These are phyloP conservation scores for Scleroderma bovista DNA, from an alignment of 768 basidiomycete species.

Conservation along the genomic window DNA sequence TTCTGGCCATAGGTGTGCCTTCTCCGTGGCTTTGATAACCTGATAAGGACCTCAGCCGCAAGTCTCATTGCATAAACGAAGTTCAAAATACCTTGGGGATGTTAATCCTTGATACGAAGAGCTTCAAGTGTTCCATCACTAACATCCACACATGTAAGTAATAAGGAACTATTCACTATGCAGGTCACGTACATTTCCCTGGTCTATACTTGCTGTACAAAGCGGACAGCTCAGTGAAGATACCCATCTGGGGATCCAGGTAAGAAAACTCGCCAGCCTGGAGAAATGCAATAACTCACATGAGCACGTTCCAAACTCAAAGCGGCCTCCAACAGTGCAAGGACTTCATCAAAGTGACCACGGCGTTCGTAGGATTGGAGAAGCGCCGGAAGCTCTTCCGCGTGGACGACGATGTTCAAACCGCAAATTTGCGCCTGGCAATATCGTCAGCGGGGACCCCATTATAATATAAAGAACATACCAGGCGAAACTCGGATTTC, in stretches of 20 bases:
- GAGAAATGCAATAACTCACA: conserved; percentile 32
- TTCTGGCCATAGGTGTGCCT: conserved; percentile 96
- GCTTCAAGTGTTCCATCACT: conserved; percentile 99
- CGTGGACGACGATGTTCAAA: conserved; percentile 95
- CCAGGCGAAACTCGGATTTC: conserved; percentile 92
- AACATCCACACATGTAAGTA: conserved; percentile 6
- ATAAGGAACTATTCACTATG: neutral
- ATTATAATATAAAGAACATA: conserved; percentile 24
- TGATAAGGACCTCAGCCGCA: conserved; percentile 14
- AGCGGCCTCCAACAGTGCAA: conserved; percentile 88
- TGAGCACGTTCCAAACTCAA: conserved; percentile 96
- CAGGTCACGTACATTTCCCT: conserved; percentile 67
- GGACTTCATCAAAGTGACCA: conserved; percentile 93
- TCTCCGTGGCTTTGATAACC: conserved; percentile 95
- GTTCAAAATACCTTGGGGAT: conserved; percentile 80
- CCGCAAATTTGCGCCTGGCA: conserved; percentile 93
- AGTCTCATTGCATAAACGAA: neutral
- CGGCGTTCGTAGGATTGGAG: conserved; percentile 83
- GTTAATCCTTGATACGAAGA: conserved; percentile 94
- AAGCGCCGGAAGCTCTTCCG: conserved; percentile 72
- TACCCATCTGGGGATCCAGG: conserved; percentile 64
- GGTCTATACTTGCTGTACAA: conserved; percentile 94
- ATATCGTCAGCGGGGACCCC: conserved; percentile 3
- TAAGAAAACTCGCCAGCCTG: conserved; percentile 7
- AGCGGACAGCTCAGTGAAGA: conserved; percentile 92